These are phyloP conservation scores for Sporothrix protearum DNA, from an alignment of 2,329 filamentous ascomycete genomes.

Conservation along the genomic window DNA sequence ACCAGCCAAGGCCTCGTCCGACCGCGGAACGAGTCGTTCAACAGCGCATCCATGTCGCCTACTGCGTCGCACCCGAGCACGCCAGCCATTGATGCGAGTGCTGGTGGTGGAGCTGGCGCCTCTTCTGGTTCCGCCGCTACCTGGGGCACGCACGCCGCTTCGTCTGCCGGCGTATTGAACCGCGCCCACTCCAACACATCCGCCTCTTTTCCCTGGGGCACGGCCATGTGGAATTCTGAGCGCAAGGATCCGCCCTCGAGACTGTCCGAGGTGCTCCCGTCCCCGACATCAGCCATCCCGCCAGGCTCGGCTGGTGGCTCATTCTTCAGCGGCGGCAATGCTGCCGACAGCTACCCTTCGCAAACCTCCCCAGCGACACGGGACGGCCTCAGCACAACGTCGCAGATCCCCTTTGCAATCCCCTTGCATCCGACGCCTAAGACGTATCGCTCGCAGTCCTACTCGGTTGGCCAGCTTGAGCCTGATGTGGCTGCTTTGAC, in stretches of 20 bases:
- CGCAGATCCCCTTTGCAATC: slow-evolving; percentile 79
- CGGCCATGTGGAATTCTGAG: slow-evolving; percentile 77
- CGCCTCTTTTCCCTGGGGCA: slow-evolving; percentile 66
- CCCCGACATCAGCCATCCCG: slow-evolving; percentile 62
- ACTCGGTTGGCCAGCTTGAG: slow-evolving; percentile 88
- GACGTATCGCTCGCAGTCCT: slow-evolving; percentile 91
- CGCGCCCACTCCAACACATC: slow-evolving; percentile 45
- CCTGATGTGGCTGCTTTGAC: slow-evolving; percentile 48
- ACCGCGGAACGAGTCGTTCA: slow-evolving; percentile 73
- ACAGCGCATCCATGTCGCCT: slow-evolving; percentile 71
- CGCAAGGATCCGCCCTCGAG: slow-evolving; percentile 74
- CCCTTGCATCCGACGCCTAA: slow-evolving; percentile 87
- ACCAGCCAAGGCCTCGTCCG: slow-evolving; percentile 61
- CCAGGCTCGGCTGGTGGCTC: slow-evolving; percentile 43
- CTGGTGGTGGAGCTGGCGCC: slow-evolving; percentile 38
- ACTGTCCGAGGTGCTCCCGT: slow-evolving; percentile 70
- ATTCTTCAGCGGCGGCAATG: slow-evolving; percentile 43
- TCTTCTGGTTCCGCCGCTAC: slow-evolving; percentile 29
- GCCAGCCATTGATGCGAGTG: slow-evolving; percentile 62
- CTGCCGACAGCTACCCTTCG: slow-evolving; percentile 44
- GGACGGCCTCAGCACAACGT: slow-evolving; percentile 47
- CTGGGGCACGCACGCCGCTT: slow-evolving; percentile 54
- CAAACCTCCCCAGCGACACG: slow-evolving; percentile 52
- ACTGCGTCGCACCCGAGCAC: slow-evolving; percentile 74
- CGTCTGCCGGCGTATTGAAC: slow-evolving; percentile 45